Evolutionary conservation across 2,329 filamentous ascomycete genomes (phyloP), one percentile per base, ranked within the genome.

Genomic region (Epicoccum sorghinum): DNA sequence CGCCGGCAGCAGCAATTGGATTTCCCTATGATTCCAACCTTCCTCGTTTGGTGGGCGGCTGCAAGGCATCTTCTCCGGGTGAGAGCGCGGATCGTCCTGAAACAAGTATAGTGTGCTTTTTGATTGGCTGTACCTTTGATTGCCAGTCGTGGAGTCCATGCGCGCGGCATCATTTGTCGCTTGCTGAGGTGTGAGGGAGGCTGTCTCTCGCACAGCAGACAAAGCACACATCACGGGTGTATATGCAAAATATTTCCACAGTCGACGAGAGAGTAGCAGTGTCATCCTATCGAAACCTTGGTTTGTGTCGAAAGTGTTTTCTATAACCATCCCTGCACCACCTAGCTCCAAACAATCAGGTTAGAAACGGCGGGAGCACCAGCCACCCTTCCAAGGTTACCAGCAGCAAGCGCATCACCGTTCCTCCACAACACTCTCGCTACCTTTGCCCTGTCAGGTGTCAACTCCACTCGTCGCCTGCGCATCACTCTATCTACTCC

Each of bases 381-480:
- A 55, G 52, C 52, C 52, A 55, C 46, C 46, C 46, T 42, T 30
- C 30, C 30, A 25, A 27, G 38, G 8, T 35, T 12, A 42, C 41
- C 59, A 59, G 52, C 60, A 54, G 55, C 58, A 56, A 54, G 55
- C 58, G 54, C 59, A 65, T 63, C 60, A 62, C 52, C 41, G 55
- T 58, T 61, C 57, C 59, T 56, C 47, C 51, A 47, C 61, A 54
- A 47, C 50, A 42, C 49, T 57, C 46, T 57, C 53, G 47, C 46
- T 58, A 51, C 58, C 24, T 58, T 59, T 61, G 57, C 56, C 43
- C 52, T 52, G 47, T 55, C 47, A 51, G 47, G 47, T 37, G 37
- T 47, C 25, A 35, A 39, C 39, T 56, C 53, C 53, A 56, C 53
- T 55, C 58, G 27, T 56, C 58, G 47, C 53, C 57, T 49, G 47